Evolutionary conservation across 1,284 basidiomycete species (phyloP), one percentile per base, ranked within the genome.

Genomic region (Pseudomicrostroma phylloplanum): DNA sequence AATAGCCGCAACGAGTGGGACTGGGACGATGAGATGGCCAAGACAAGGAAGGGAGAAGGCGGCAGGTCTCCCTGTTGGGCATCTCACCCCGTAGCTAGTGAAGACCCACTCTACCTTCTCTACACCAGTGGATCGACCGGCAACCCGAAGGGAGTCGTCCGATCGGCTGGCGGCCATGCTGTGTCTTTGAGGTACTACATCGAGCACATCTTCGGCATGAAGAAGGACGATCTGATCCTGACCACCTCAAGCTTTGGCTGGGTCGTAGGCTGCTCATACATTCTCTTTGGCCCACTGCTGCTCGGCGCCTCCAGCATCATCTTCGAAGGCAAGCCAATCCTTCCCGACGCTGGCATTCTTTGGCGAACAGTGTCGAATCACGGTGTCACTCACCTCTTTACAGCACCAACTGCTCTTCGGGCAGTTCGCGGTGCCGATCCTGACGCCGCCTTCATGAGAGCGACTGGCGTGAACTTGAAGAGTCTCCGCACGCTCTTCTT

Each of bases 311-410:
- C 73, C 21, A 70, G 71, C 13, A 65, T 77, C 49, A 67, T 77
- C 21, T 77, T 77, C 41, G 76, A 77, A 43, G 75, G 75, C 42
- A 77, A 77, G 54, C 76, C 73, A n/a, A 64, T 75, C 26, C 58
- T 77, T 17, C 76, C 76, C 1, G 75, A 77, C 46, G 75, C 76
- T 6, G 72, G 73, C 0, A 69, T 76, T 6, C 69, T 75, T 59
- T 77, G 76, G 76, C 51, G 71, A 30, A 77, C 65, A 41, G 62
- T 66, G 43, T 68, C 58, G 36, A 60, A 65, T 58, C 66, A 70
- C 56, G 60, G 58, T 19, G 70, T 73, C 9, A 72, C 72, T 3
- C 70, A 72, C 55, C 58, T 73, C 58, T 73, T 72, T 61, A 71
- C 67, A 39, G 72, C 72, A 1, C 72, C 72, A 12, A 77, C 73